Percentiles rank a stretch among this genome's conserved stretches.
Evolutionary conservation across 176 grass and related monocot species (phyloP).

Genomic region (Phoenix dactylifera): DNA sequence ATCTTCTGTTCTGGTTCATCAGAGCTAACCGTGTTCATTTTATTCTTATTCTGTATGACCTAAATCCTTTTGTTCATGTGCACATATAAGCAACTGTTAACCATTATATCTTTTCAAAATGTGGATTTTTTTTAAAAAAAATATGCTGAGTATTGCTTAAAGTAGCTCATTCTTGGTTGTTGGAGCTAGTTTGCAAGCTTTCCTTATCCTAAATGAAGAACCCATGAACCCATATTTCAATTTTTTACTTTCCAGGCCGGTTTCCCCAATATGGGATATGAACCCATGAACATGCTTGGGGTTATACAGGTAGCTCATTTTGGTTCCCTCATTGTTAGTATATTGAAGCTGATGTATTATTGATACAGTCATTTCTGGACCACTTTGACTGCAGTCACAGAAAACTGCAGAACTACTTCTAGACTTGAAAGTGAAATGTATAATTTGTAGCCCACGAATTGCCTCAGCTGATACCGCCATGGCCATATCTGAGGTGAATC

Average conservation of each 20-base stretch:
- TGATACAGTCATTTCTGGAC: slow-evolving; percentile 13
- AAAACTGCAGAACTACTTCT: slow-evolving; percentile 88
- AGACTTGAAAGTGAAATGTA: slow-evolving; percentile 53
- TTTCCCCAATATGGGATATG: slow-evolving; percentile 51
- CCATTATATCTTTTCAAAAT: too few relatives aligned
- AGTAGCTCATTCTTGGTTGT: not conserved
- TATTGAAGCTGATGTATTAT: slow-evolving; percentile 7
- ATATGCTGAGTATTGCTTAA: not conserved
- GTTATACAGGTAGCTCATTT: slow-evolving; percentile 63
- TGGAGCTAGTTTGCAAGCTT: not conserved
- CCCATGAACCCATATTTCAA: not conserved
- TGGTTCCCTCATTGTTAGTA: slow-evolving; percentile 11
- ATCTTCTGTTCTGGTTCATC: too few relatives aligned
- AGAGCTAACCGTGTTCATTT: too few relatives aligned
- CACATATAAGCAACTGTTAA: too few relatives aligned
- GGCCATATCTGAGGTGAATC: slow-evolving; percentile 66
- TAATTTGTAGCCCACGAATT: slow-evolving; percentile 65
- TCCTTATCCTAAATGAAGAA: not conserved
- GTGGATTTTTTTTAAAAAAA: too few relatives aligned
- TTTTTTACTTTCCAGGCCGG: slow-evolving; percentile 41
- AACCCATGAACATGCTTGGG: slow-evolving; percentile 89
- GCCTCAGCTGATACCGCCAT: slow-evolving; percentile 76
- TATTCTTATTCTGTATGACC: too few relatives aligned
- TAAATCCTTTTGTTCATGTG: too few relatives aligned
- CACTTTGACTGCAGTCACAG: slow-evolving; percentile 46